Evolutionary conservation across 1,284 basidiomycete species (phyloP).

Genomic region (Ustilago sp.): DNA sequence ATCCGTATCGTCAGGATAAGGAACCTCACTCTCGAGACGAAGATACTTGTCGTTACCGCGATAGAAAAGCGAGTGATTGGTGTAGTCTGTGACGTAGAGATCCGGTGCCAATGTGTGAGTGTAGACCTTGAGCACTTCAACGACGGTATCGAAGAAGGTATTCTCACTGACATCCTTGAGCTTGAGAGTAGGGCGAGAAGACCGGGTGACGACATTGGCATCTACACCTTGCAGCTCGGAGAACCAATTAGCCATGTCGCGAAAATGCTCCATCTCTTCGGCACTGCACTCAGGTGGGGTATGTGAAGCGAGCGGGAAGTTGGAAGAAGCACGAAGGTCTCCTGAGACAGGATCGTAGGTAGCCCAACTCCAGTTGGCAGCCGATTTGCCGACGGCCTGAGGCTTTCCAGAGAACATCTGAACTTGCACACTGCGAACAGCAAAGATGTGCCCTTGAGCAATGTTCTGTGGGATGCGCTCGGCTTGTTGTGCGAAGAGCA

Average conservation of each 20-base stretch:
- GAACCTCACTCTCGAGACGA: constrained; percentile 17
- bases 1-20: constrained; percentile 41
- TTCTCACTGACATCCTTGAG: constrained; percentile 44
- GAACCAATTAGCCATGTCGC: constrained; percentile 45
- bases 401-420: constrained; percentile 46
- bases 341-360: constrained; percentile 43
- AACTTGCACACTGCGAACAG: constrained; percentile 38
- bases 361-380: constrained; percentile 39
- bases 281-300: constrained; percentile 37
- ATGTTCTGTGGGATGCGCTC: constrained; percentile 39
- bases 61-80: constrained; percentile 49
- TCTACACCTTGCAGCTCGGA: constrained; percentile 38
- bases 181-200: constrained; percentile 31
- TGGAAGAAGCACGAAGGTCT: constrained; percentile 37
- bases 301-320: constrained; percentile 34
- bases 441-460: constrained; percentile 37
- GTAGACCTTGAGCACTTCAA: constrained; percentile 59
- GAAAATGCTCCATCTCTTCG: constrained; percentile 50
- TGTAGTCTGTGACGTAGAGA: constrained; percentile 65
- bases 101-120: constrained; percentile 50
- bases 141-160: constrained; percentile 56
- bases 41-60: constrained; percentile 55
- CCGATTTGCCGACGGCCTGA: constrained; percentile 46
- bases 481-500: constrained; percentile 38
- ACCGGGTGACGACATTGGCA: constrained; percentile 27